phyloP scores from a whole-genome alignment of 305 asterid genomes.

The Fraxinus xanthoxyloides region DNA sequence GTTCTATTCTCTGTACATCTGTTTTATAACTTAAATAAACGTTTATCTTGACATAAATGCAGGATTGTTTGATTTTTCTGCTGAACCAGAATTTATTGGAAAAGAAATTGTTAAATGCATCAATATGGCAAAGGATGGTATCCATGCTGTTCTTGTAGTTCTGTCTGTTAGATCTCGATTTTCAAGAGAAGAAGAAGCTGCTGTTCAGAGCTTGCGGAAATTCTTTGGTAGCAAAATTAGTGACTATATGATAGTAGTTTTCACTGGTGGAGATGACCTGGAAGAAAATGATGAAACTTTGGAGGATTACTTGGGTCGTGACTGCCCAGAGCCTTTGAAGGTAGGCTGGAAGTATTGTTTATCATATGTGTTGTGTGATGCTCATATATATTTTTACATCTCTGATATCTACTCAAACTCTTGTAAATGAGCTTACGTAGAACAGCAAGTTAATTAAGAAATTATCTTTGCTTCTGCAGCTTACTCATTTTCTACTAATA shows the following conservation, averaged over 20 bases:
- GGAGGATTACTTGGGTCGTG: constrained; percentile 48
- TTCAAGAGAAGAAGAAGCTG: constrained; percentile 62
- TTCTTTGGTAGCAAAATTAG: constrained; percentile 59
- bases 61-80: constrained; percentile 64
- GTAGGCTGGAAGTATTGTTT: constrained; percentile 26
- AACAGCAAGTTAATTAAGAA: background rate
- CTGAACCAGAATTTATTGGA: constrained; percentile 45
- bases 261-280: constrained; percentile 65
- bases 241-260: constrained; percentile 62
- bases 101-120: constrained; percentile 67
- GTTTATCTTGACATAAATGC: constrained; percentile 4
- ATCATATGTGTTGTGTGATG: background rate
- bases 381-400: background rate
- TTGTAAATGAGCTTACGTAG: background rate
- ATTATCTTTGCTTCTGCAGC: background rate
- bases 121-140: constrained; percentile 76
- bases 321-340: constrained; percentile 66
- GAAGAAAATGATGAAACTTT: constrained; percentile 49
- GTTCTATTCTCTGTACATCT: background rate
- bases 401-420: background rate
- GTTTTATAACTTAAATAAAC: background rate
- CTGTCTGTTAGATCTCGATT: constrained; percentile 56
- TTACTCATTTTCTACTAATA: background rate
- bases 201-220: constrained; percentile 43
- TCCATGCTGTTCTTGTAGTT: constrained; percentile 72